These are phyloP conservation scores for Pelargonium cotyledonis DNA, from an alignment of 441 rosid species.

Conservation along the genomic window DNA sequence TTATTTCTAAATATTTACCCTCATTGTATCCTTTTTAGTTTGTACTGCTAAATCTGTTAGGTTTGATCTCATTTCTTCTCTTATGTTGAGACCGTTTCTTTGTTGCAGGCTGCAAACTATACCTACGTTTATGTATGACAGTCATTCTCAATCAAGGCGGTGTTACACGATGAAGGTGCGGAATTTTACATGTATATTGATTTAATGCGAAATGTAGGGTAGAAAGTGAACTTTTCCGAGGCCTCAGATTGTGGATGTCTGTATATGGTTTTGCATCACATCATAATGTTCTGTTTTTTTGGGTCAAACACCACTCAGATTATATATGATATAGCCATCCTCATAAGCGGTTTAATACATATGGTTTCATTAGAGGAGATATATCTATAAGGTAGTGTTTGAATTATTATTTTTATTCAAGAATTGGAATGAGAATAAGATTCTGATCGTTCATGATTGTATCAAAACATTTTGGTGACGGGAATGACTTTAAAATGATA, in stretches of 20 bases:
- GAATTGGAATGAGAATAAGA: no score
- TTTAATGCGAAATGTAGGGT: not conserved
- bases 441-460: no score
- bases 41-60: not conserved
- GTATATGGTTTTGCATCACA: conserved; percentile 7
- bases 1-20: not conserved
- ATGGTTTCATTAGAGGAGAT: no score
- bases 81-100: not conserved
- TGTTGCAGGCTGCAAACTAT: conserved; percentile 4
- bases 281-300: not conserved
- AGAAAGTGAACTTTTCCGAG: not conserved
- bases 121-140: not conserved
- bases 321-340: not conserved
- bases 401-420: no score
- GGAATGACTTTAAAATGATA: no score
- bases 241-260: conserved; percentile 8
- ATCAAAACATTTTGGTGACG: no score
- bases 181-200: conserved; percentile 7
- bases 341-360: no score
- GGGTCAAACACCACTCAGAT: not conserved
- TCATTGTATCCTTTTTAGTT: not conserved
- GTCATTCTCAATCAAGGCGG: not conserved
- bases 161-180: conserved; percentile 3
- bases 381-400: no score
- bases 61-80: not conserved